Evolutionary conservation across 2,329 filamentous ascomycete species (phyloP), one percentile per base, ranked within the genome.

Genomic region (Fusarium papillatum): DNA sequence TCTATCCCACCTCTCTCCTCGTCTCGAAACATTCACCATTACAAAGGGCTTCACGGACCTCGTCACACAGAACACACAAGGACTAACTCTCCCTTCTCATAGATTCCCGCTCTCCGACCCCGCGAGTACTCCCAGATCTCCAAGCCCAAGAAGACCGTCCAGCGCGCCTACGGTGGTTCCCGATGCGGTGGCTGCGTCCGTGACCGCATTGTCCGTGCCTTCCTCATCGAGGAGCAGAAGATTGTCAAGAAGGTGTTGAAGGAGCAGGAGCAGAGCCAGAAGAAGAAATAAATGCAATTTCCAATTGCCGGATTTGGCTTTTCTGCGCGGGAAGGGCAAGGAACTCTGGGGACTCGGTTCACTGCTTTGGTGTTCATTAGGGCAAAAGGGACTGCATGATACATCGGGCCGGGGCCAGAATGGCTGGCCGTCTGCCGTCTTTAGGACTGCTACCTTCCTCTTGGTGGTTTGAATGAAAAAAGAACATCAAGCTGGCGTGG

Each of bases 161-260:
- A 97, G 91, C 95, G 97, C 84, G 96, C 97, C 84, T 99, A 99
- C 88, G 96, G 97, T 87, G 97, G 97, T 85, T 98, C 96, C 84
- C 95, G 97, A 92, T 99, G 97, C 91, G 95, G 94, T 86, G 97
- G 95, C 92, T 99, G 97, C 88, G 97, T 99, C 82, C 96, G 96
- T 88, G 97, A 99, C 91, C 94, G 97, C 83, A 95, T 99, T 82
- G 95, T 98, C 82, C 95, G 97, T 83, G 97, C 97, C 79, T 99
- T 99, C 94, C 90, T 99, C 87, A 98, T 99, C 81, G 97, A 99
- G 92, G 97, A 99, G 93, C 97, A 99, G 92, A 99, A 99, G 95
- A 98, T 99, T 84, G 97, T 99, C 89, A 99, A 99, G 95, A 99
- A 99, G 95, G 97, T 99, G 84, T 93, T 98, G 87, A 98, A 98